Base-by-base conservation (phyloP, 768 basidiomycete species). In the Porphyrellus cyaneotinctus region DNA sequence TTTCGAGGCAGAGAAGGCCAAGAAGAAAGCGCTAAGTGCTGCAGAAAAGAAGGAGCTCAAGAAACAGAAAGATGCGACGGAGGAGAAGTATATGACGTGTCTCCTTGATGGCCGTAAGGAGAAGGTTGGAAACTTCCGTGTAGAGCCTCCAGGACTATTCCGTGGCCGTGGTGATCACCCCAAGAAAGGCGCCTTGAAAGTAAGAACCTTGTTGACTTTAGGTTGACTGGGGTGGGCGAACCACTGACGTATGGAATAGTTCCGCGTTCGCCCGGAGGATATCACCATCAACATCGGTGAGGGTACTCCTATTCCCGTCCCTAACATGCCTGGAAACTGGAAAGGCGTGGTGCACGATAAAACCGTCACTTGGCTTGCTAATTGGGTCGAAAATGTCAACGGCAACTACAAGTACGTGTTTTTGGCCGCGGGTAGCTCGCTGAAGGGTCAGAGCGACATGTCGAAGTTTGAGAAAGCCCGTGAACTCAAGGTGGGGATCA, bases 361-460 rank as follows among this genome's bases (percentile, higher is more conserved):
- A 59, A 97, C 93, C 3, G 97, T 98, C 24, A 98, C 97, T 13
- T 99, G 97, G 97, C 79, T 99, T 43, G 97, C 97, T 6, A 95
- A 89, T 51, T 99, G 97, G 97, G 94, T 93, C 42, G 97, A 98
- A 71, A 99, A 99, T 65, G 85, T 98, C 72, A 98, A 98, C 64
- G 83, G 85, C 54, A 91, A 87, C 65, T 85, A 90, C 70, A 97
- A 98, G 74, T 99, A 99, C 65, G 97, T 99, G 49, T 98, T 98
- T 79, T 72, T 98, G 57, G 92, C 97, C 8, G 91, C 97, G n/a
- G 93, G 92, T 37, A 95, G 92, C 63, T 95, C 94, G 9, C 79
- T 97, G 64, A 99, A 99, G 72, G 97, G 97, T 38, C 95, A 98
- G 72, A 95, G 92, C 67, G 97, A 99, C 74, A 89, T 94, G 86